These are phyloP conservation scores for Phytophthora aleatoria DNA, from an alignment of 352 stramenopile genomes.

Conservation along the genomic window DNA sequence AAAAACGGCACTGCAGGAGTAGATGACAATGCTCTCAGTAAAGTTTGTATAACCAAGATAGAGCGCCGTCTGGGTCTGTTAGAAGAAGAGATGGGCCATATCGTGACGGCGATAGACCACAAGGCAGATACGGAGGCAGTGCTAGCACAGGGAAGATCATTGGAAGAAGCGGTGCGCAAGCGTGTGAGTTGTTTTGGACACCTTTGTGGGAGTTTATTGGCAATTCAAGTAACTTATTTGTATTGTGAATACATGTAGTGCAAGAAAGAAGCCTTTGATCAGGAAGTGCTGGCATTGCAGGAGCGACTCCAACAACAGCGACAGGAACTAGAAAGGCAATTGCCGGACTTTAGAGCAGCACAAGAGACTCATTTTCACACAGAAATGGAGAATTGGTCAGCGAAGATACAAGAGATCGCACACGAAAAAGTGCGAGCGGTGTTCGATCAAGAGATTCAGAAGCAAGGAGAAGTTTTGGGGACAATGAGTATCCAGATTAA, in stretches of 20 bases:
- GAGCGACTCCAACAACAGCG: slow-evolving; percentile 33
- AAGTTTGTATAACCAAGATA: slow-evolving; percentile 24
- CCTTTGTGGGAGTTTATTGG: background rate
- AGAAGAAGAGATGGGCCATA: slow-evolving; percentile 61
- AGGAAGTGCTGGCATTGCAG: slow-evolving; percentile 48
- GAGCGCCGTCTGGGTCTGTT: slow-evolving; percentile 48
- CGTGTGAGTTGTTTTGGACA: slow-evolving; percentile 35
- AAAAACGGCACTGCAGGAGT: slow-evolving; percentile 7
- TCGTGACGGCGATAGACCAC: slow-evolving; percentile 47
- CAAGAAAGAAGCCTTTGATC: slow-evolving; percentile 55
- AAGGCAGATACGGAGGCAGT: slow-evolving; percentile 53
- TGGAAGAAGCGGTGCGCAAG: slow-evolving; percentile 52
- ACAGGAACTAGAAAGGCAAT: slow-evolving; percentile 23
- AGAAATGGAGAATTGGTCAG: slow-evolving; percentile 22
- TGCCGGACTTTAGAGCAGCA: slow-evolving; percentile 10
- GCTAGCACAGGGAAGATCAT: slow-evolving; percentile 28
- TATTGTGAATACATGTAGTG: slow-evolving; percentile 27
- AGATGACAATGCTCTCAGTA: slow-evolving; percentile 12
- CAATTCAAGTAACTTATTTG: no score
- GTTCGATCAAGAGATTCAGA: slow-evolving; percentile 15
- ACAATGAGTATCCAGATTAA: slow-evolving; percentile 19
- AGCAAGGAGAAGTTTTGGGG: slow-evolving; percentile 13
- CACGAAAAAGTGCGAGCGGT: slow-evolving; percentile 2
- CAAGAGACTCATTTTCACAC: slow-evolving; percentile 27
- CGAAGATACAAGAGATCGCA: slow-evolving; percentile 15